Evolutionary conservation across 371 early-diverging fungal genomes (phyloP), one percentile per base, ranked within the genome.

Genomic region (Smittium mucronatum): DNA sequence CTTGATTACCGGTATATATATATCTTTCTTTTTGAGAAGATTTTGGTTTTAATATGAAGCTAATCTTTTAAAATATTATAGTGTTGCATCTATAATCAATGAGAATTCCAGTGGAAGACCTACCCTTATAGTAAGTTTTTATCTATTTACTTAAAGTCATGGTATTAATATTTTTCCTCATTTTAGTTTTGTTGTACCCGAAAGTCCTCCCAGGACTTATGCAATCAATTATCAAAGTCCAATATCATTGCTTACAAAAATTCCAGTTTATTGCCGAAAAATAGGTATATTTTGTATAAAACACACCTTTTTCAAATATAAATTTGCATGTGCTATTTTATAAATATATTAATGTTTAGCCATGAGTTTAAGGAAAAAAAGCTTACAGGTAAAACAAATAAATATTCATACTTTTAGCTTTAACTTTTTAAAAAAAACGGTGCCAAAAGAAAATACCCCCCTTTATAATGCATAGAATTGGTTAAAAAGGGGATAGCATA

Each of bases 151-250:
- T 61, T n/a, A 30, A 47, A 47, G 5, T 28, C 11, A 61, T 5
- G 63, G 26, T 30, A 30, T 28, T 11, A 5, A 33, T 30, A 61
- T 15, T 61, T 28, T 61, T 11, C 31, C 33, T 28, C 26, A 15
- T 61, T 11, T 63, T 29, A 67, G 67, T 68, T 68, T 58, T 68
- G 68, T 30, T 59, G 68, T 63, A 68, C 68, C 5, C 63, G 68
- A 57, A 68, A 68, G 58, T 61, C 68, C 2, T 16, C 57, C 2
- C 5, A 16, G 57, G 59, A 68, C 25, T 28, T 63, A 2, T 47
- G 68, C 34, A 33, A 5, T n/a, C 34, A 58, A 61, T 57, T 68
- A 30, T 34, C 36, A 16, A 33, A 64, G 25, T 64, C 47, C 21
- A 47, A 47, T 11, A 47, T 47, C 21, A 5, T 11, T 11, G 47